Conservation (phyloP, 2,329 filamentous ascomycete species). For the Macrophomina pseudophaseolina region DNA sequence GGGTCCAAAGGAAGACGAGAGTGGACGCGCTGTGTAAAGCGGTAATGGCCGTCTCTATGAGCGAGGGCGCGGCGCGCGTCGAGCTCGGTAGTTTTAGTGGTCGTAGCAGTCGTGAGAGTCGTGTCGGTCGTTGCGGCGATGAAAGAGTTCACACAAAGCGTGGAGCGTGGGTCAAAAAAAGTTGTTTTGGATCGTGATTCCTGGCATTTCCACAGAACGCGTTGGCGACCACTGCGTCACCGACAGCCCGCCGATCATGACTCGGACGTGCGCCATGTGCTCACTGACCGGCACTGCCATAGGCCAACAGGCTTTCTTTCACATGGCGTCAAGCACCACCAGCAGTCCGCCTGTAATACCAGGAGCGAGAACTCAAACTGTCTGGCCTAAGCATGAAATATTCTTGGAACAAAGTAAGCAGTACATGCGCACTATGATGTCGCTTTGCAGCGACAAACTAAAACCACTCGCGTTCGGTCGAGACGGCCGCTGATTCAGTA, state of each 20-base stretch:
- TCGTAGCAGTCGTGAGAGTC: conserved; percentile 15
- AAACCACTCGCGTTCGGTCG: neutral
- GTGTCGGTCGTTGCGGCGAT: conserved; percentile 12
- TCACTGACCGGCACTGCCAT: neutral
- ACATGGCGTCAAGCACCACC: neutral
- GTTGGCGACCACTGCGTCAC: conserved; percentile 12
- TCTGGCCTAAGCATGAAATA: neutral
- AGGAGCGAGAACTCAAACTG: neutral
- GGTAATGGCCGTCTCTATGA: neutral
- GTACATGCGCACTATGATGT: conserved; percentile 3
- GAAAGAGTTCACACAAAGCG: conserved; percentile 11
- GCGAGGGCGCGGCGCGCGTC: neutral
- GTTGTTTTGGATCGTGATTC: conserved; percentile 20
- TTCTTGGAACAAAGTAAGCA: conserved; percentile 1
- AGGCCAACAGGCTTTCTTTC: neutral
- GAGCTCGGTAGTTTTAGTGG: neutral
- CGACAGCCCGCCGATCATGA: conserved; percentile 5
- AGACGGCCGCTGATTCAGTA: conserved; percentile 4
- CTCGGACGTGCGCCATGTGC: conserved; percentile 9
- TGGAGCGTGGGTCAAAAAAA: conserved; percentile 19
- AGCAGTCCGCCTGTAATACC: neutral
- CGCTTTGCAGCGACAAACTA: neutral
- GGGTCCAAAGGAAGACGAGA: neutral
- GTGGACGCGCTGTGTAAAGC: neutral
- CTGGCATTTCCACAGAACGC: conserved; percentile 23